Evolutionary conservation across 495 filamentous ascomycete species (phyloP).

Genomic region (Penicillium antarcticum): DNA sequence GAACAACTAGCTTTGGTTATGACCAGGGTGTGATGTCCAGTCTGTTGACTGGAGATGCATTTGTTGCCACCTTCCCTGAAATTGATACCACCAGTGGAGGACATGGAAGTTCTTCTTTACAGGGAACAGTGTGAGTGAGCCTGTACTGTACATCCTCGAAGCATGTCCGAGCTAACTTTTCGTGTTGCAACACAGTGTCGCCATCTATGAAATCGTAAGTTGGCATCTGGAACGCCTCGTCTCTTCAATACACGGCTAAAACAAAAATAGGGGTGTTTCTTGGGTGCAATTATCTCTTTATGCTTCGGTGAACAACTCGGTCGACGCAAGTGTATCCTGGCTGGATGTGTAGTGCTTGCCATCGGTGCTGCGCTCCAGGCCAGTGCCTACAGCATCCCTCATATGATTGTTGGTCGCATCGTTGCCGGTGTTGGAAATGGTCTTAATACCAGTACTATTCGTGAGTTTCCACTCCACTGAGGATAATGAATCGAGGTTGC

Average conservation of each 20-base stretch:
- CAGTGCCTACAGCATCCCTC: conserved; percentile 45
- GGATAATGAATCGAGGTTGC: not conserved
- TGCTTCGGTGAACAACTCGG: conserved; percentile 51
- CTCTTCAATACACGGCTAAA: conserved; percentile 19
- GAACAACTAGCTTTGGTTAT: conserved; percentile 33
- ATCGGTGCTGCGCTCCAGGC: conserved; percentile 56
- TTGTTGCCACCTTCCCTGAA: conserved; percentile 28
- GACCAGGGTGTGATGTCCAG: conserved; percentile 45
- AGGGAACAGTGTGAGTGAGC: conserved; percentile 32
- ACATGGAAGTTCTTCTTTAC: conserved; percentile 31
- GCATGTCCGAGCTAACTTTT: not conserved
- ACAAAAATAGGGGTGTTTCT: conserved; percentile 45
- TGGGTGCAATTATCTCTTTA: conserved; percentile 52
- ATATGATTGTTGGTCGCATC: conserved; percentile 50
- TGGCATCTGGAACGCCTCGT: not conserved
- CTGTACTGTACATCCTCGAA: not conserved
- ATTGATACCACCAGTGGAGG: conserved; percentile 31
- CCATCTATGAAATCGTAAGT: conserved; percentile 37
- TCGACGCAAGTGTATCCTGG: conserved; percentile 50
- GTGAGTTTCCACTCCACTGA: conserved; percentile 10
- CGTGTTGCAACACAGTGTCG: conserved; percentile 15
- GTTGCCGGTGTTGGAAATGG: conserved; percentile 49
- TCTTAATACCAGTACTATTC: conserved; percentile 46
- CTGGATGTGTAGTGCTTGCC: conserved; percentile 50
- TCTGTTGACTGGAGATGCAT: conserved; percentile 30